These are phyloP conservation scores for Penicillium bialowiezense DNA, from an alignment of 495 filamentous ascomycete genomes.

Conservation along the genomic window DNA sequence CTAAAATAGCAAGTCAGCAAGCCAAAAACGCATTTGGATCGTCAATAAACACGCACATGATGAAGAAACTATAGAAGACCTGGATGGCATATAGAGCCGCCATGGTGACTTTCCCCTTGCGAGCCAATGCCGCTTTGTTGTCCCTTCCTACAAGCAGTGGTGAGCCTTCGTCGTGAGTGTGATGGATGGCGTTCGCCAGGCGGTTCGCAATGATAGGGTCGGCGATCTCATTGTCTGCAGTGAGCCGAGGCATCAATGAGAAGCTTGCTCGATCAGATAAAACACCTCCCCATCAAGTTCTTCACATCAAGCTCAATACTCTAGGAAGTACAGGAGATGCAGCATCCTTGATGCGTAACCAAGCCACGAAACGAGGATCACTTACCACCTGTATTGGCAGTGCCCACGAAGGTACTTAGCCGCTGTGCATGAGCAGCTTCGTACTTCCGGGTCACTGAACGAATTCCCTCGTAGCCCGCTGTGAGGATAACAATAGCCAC, in stretches of 20 bases:
- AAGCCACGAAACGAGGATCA: constrained; percentile 34
- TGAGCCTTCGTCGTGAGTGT: constrained; percentile 59
- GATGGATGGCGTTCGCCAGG: constrained; percentile 14
- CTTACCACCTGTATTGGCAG: constrained; percentile 41
- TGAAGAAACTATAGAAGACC: constrained; percentile 98
- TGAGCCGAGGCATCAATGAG: constrained; percentile 33
- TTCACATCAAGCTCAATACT: background rate
- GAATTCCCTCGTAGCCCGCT: constrained; percentile 87
- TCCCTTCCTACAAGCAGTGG: constrained; percentile 64
- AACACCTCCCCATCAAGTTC: constrained; percentile 6
- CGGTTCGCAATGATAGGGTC: constrained; percentile 29
- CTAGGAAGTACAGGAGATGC: background rate
- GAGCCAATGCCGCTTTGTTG: constrained; percentile 40
- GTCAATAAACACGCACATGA: constrained; percentile 74
- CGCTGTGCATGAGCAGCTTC: constrained; percentile 58
- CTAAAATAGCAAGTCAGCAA: constrained; percentile 44
- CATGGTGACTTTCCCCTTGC: constrained; percentile 70
- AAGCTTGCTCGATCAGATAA: constrained; percentile 19
- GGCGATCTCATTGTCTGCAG: constrained; percentile 48
- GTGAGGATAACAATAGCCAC: constrained; percentile 75
- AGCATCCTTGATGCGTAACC: background rate
- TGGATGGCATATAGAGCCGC: constrained; percentile 84
- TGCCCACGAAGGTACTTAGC: constrained; percentile 41
- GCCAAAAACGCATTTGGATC: no score
- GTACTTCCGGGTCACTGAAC: constrained; percentile 71